Base-by-base conservation (phyloP, 345 rosid species). In the Balakata baccata region DNA sequence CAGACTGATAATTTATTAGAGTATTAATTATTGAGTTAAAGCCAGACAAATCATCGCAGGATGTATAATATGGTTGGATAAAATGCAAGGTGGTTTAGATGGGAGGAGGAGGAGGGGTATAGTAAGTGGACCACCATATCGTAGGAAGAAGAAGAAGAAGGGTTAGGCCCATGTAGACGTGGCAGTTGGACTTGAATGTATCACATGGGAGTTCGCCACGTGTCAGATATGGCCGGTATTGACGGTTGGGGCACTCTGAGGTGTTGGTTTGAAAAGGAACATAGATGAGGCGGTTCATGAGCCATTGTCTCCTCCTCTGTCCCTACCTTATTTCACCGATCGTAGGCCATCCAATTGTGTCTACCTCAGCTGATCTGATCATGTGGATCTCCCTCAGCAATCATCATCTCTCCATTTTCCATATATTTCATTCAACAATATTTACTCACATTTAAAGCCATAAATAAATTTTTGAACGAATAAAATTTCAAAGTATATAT, bases 161-260 rank as follows among this genome's bases (percentile, higher is more conserved):
- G 68, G 66, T 22, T 69, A 64, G 72, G 71, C 25, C 53, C 54
- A 61, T 0, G 11, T 69, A 73, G 69, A 77, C 70, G 69, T 66
- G 75, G 82, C 75, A 22, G 53, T 7, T 51, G 34, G 2, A 29
- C 34, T 29, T 29, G 51, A 72, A 64, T 46, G 64, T 18, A 29
- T 77, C 85, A 81, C 85, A 75, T 81, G 83, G 84, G 66, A 46
- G 25, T 8, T 7, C 49, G 74, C 77, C 85, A 64, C 82, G 83
- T 79, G 79, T 63, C 50, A n/a, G 11, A 0, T 5, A 37, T 11
- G 75, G 79, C 85, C 85, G 80, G 76, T 79, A 58, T 68, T 75
- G 85, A 79, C 86, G 82, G 85, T 83, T 70, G 62, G 69, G 80
- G 66, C 69, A 34, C 71, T 38, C 76, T 50, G 17, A 65, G 50